Percentiles rank a stretch among this genome's conserved stretches.
These are phyloP conservation scores for Noccaea caerulescens DNA, from an alignment of 345 rosid genomes.

Conservation along the genomic window DNA sequence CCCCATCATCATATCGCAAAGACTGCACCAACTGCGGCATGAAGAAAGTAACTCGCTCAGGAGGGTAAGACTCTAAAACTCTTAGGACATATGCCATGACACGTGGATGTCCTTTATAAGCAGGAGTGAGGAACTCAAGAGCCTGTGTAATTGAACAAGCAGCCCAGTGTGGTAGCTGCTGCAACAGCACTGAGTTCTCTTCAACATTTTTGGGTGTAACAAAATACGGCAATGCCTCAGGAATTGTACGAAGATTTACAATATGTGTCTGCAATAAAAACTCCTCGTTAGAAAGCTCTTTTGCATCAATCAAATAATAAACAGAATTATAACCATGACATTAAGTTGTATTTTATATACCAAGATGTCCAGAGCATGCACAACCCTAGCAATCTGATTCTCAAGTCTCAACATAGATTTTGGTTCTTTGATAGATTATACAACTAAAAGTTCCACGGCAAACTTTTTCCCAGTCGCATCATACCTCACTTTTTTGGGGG, in stretches of 20 bases:
- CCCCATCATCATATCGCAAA: conserved; percentile 90
- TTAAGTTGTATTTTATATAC: conserved; percentile 20
- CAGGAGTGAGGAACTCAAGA: conserved; percentile 93
- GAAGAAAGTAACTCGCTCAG: conserved; percentile 92
- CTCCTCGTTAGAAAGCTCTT: conserved; percentile 22
- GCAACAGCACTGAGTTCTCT: conserved; percentile 89
- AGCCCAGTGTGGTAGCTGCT: conserved; percentile 99
- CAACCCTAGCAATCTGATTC: conserved; percentile 32
- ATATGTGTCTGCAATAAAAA: conserved; percentile 70
- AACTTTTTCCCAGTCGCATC: conserved; percentile 4
- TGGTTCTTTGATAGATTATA: background rate
- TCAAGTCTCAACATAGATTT: conserved; percentile 16
- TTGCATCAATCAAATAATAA: conserved; percentile 31
- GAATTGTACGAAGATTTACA: conserved; percentile 74
- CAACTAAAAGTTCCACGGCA: conserved; percentile 13
- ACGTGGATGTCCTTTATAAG: conserved; percentile 96
- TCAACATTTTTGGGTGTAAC: conserved; percentile 95
- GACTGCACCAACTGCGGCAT: conserved; percentile 99
- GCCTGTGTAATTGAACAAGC: conserved; percentile 97
- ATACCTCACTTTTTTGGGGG: conserved; percentile 27
- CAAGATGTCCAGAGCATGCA: conserved; percentile 20
- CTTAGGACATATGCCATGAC: conserved; percentile 99
- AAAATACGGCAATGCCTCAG: conserved; percentile 97
- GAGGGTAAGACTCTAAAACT: conserved; percentile 98
- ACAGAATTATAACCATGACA: conserved; percentile 19